Base-by-base conservation (phyloP, 805 yeast species). In the Myxozyma kluyveri region DNA sequence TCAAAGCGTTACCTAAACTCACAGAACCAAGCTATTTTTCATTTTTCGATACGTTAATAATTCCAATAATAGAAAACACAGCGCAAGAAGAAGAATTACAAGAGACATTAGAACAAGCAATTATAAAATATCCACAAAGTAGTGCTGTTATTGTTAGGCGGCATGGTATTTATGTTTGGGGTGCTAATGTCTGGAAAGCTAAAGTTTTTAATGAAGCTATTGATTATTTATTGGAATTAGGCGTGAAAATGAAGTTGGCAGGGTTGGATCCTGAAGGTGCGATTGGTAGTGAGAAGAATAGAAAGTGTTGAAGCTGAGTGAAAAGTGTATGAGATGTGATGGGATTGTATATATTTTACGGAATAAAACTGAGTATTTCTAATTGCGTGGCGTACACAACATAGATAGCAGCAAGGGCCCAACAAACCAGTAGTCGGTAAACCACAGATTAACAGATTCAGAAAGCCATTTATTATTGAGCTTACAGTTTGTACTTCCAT, bases 121-220 rank as follows among this genome's bases (percentile, higher is more conserved):
- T 90, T 48, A 67, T 61, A n/a, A 73, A 76, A 14, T 84, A 88
- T 62, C 96, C 97, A 1, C 75, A 79, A 0, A 72, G 95, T 2
- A 80, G 89, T 2, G 97, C 97, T 0, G 88, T 91, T 0, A 73
- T 91, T 47, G 97, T 91, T 4, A 79, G 96, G 68, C 76, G 96
- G 64, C 98, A 91, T 65, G 98, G 98, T 0, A 83, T 91, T 41
- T 91, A 84, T 66, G 96, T 89, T n/a, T 91, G 97, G 97, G 97
- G 97, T 22, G 88, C 84, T 61, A 81, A 78, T 23, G 86, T 88
- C 10, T 86, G 95, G 86, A 88, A 90, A 69, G 96, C 97, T 44
- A 91, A 91, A 69, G 79, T 91, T 12, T 85, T 86, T 67, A 89
- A 89, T 66, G 98, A 91, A 69, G 95, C 96, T 17, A 81, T 91